Evolutionary conservation across 768 basidiomycete species (phyloP).

Genomic region (Boletus reticulatus): DNA sequence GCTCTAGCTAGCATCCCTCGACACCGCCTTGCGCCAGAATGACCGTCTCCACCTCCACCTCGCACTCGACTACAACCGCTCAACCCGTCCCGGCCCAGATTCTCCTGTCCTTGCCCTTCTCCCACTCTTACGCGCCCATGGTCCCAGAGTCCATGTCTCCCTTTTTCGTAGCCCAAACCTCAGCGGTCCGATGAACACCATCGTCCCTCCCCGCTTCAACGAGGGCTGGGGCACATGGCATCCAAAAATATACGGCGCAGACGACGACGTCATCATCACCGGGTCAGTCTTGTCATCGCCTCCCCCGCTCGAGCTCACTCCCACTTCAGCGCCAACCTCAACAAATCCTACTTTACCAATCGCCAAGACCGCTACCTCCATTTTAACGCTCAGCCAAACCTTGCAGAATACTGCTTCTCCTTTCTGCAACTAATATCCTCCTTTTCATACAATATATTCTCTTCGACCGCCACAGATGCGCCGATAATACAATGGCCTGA

Average conservation of each 20-base stretch:
- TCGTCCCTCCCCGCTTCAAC: slow-evolving; percentile 91
- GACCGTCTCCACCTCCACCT: slow-evolving; percentile 65
- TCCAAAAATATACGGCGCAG: slow-evolving; percentile 91
- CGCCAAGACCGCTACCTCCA: slow-evolving; percentile 93
- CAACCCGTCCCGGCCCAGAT: slow-evolving; percentile 68
- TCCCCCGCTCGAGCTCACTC: not conserved
- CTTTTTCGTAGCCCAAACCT: slow-evolving; percentile 90
- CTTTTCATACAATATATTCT: slow-evolving; percentile 60
- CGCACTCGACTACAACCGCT: slow-evolving; percentile 78
- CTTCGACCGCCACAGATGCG: slow-evolving; percentile 37
- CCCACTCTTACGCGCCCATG: slow-evolving; percentile 72
- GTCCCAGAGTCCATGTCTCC: slow-evolving; percentile 68
- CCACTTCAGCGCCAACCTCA: slow-evolving; percentile 79
- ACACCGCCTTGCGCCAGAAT: slow-evolving; percentile 54
- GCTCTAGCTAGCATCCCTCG: slow-evolving; percentile 70
- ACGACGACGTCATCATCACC: slow-evolving; percentile 89
- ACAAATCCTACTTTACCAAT: slow-evolving; percentile 89
- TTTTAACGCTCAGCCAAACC: slow-evolving; percentile 53
- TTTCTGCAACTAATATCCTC: slow-evolving; percentile 66
- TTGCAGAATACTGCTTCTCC: slow-evolving; percentile 82
- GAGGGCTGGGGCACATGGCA: slow-evolving; percentile 99
- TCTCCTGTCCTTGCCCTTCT: slow-evolving; percentile 67
- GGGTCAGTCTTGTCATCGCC: slow-evolving; percentile 55
- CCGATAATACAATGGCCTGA: slow-evolving; percentile 71
- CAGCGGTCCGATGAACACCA: slow-evolving; percentile 62